Percentiles rank a stretch among this genome's conserved stretches.
Evolutionary conservation across 148 eudicot species (phyloP).

Genomic region (Silene conica): DNA sequence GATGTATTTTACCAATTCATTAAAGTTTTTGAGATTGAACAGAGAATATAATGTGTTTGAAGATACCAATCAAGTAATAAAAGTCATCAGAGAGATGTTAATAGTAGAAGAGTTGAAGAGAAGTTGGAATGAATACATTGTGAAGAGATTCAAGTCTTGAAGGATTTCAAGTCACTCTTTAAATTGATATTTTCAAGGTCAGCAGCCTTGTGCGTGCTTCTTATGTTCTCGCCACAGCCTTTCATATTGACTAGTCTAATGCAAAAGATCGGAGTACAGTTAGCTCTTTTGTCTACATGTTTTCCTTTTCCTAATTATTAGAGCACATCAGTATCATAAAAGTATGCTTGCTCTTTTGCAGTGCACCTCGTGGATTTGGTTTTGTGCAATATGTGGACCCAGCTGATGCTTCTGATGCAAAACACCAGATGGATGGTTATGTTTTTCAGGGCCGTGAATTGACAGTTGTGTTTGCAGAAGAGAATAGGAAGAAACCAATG

Average conservation of each 20-base stretch:
- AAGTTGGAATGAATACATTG: conserved; percentile 9
- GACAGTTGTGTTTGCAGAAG: conserved; percentile 54
- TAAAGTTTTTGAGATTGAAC: conserved; percentile 70
- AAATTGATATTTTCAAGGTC: conserved; percentile 74
- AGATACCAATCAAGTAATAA: conserved; percentile 86
- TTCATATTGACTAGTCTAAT: conserved; percentile 24
- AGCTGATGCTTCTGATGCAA: conserved; percentile 85
- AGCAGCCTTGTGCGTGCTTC: conserved; percentile 81
- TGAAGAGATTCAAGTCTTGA: conserved; percentile 86
- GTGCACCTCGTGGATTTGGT: conserved; percentile 82
- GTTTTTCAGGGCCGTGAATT: conserved; percentile 58
- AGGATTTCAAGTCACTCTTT: conserved; percentile 89
- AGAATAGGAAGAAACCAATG: conserved; percentile 79
- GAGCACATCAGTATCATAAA: neutral
- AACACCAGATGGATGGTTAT: conserved; percentile 81
- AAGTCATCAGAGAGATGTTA: conserved; percentile 80
- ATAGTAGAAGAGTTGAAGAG: conserved; percentile 75
- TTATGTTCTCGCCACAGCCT: conserved; percentile 49
- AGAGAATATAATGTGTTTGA: conserved; percentile 73
- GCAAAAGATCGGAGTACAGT: conserved; percentile 13
- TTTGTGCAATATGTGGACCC: conserved; percentile 82
- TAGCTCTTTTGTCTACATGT: conserved; percentile 1
- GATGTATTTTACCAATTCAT: conserved; percentile 26
- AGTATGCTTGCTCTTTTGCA: conserved; percentile 27
- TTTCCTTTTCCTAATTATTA: too few relatives aligned